Evolutionary conservation across 257 asterid species (phyloP), one percentile per base, ranked within the genome.

Genomic region (Solanum virginianum): DNA sequence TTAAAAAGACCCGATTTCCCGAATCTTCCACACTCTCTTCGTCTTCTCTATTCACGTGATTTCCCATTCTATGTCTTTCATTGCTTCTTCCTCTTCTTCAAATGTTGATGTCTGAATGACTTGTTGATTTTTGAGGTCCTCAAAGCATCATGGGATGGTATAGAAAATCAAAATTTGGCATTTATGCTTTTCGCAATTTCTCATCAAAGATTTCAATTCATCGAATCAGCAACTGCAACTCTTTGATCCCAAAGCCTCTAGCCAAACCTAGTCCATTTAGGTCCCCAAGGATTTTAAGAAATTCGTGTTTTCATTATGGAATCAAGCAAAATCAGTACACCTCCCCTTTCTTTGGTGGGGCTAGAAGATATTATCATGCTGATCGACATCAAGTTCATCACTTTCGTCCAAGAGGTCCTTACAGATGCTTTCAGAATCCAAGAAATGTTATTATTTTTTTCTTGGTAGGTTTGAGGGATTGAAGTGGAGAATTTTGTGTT

Each of bases 331-430:
- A 57, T 77, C 88, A 83, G 13, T 51, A 80, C n/a, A 80, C 10
- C 6, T 85, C 39, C 90, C 92, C 97, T 77, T 93, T 91, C 60
- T 79, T 86, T 15, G 85, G 85, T 41, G 97, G 93, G 77, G 90
- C 93, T 7, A 95, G 88, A 91, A 91, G 99, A 86, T 92, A 89
- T 84, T 97, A 93, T 91, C 92, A 90, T 56, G 95, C 91, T 5
- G 98, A 93, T 77, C 82, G 89, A 74, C 26, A 85, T 72, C 91
- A 88, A 26, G 89, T 95, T 47, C 83, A 84, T 55, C 99, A 94
- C 74, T 97, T 97, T 24, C 92, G 89, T 79, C 92, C 94, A 66
- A 90, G 98, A 84, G 99, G 98, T 4, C 93, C 88, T 47, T 88
- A 80, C 0, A 89, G 90, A 55, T 95, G 98, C 97, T 88, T 83